Base-by-base conservation (phyloP, 306 rosid species). In the Malus sylvestris region DNA sequence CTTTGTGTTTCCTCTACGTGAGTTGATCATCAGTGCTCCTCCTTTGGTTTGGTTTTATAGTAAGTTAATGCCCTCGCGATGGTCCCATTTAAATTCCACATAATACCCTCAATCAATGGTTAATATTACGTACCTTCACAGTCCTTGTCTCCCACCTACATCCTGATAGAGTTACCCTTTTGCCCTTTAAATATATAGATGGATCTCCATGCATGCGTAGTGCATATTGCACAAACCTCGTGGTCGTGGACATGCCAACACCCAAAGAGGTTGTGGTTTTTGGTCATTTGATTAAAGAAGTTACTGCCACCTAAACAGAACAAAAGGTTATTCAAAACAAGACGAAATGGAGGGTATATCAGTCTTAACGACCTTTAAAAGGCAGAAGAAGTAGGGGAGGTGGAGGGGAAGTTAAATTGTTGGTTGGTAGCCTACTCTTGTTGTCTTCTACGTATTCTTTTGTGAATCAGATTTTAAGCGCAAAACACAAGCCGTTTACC, bases 351-450 rank as follows among this genome's bases (percentile, higher is more conserved):
- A 44, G 78, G 85, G 67, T 19, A 67, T 8, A 67, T 57, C 3
- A 3, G 75, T 67, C 51, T 63, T 7, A 30, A 15, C 10, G 1
- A 11, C 77, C 79, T 53, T 73, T 10, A 32, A 78, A 75, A 71
- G 77, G 67, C 53, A 72, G 76, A 38, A 51, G 84, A 38, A 51
- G 81, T 76, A 52, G 84, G 79, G 87, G 79, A 79, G 84, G 70
- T 88, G 80, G 86, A 83, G 74, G 83, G 83, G 91, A 81, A 81
- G 85, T 77, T 79, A 80, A 71, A 87, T 55, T 82, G 82, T 44
- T 68, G 78, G 88, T 91, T 83, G 92, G 91, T 86, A 89, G 86
- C 97, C 91, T 83, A 86, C 89, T 73, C 89, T 85, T 80, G 80
- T 85, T 80, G 80, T 86, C 80, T 64, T 40, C 61, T 71, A 81